Evolutionary conservation across 163 green algal genomes (phyloP), one percentile per base, ranked within the genome.

Genomic region (Coccomyxa subellipsoidea): DNA sequence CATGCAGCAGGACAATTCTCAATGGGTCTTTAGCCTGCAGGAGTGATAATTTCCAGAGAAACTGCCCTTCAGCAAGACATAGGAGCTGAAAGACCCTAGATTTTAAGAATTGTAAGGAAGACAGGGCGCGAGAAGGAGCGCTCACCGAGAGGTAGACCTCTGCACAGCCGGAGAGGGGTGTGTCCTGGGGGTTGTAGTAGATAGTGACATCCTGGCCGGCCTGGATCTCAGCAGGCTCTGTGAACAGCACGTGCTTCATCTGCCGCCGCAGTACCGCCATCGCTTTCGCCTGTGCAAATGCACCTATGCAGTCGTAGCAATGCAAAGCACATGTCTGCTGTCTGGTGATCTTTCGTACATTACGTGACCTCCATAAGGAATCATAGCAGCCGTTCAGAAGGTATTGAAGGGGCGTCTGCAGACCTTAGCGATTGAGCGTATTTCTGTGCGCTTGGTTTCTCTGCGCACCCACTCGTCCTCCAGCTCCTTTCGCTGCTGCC

Each of bases 181-280:
- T 97, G 86, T 90, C 77, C 70, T 90, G 83, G 15, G 93, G 93
- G 86, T 96, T 97, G 91, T 99, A 99, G 80, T 90, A 97, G 4
- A 99, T 84, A 6, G 86, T 94, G 29, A 95, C 87, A 10, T 89
- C 66, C 78, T 87, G 38, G 12, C 92, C 94, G 1, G 95, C 96
- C 15, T 85, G 71, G 0, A 92, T 88, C 8, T 78, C 87, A 27
- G 91, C 79, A 0, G 96, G 96, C 76, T 93, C 82, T 0, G 96
- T 98, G 91, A 95, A 99, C 37, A 98, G 85, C 72, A 98, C 93
- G 27, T 78, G 72, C 10, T 40, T 78, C 72, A 78, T 78, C 83
- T 95, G 87, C n/a, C 82, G 87, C 83, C 93, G 88, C 77, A 92
- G 79, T 82, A 92, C 89, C 27, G 78, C 77, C 69, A 72, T 75